Percentiles rank a stretch among this genome's conserved stretches.
phyloP scores from a whole-genome alignment of 148 eudicot species.

The Limonium bicolor region DNA sequence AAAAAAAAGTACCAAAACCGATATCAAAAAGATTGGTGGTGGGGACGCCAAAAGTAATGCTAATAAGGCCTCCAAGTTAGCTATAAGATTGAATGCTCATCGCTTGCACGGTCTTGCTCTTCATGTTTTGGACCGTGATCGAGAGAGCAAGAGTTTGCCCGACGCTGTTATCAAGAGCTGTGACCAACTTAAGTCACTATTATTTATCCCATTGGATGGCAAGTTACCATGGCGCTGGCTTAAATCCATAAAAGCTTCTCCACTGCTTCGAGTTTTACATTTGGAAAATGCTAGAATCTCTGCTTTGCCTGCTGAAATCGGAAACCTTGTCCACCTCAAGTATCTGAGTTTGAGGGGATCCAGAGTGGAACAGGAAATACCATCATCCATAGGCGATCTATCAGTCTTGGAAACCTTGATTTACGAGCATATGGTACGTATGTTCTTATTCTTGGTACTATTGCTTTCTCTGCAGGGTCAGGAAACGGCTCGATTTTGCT shows the following conservation, averaged over 20 bases:
- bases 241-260: background rate
- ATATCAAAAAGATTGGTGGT: background rate
- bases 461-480: too few species aligned
- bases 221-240: background rate
- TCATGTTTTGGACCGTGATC: background rate
- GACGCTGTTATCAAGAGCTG: background rate
- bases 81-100: background rate
- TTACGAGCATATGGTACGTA: background rate
- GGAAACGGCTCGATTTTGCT: too few species aligned
- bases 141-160: background rate
- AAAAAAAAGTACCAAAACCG: too few species aligned
- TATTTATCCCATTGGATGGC: background rate
- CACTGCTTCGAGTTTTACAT: constrained; percentile 5
- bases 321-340: constrained; percentile 11
- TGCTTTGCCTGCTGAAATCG: background rate
- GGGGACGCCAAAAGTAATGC: background rate
- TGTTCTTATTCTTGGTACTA: too few species aligned
- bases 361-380: background rate
- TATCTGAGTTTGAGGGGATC: constrained; percentile 10
- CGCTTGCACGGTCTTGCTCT: constrained; percentile 5
- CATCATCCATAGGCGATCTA: constrained; percentile 12
- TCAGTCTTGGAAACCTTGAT: constrained; percentile 14
- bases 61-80: background rate
- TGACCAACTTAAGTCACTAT: constrained; percentile 3
- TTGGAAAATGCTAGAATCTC: background rate